Conservation (phyloP, 108 stramenopile species). For the Nitzschia sp. region DNA sequence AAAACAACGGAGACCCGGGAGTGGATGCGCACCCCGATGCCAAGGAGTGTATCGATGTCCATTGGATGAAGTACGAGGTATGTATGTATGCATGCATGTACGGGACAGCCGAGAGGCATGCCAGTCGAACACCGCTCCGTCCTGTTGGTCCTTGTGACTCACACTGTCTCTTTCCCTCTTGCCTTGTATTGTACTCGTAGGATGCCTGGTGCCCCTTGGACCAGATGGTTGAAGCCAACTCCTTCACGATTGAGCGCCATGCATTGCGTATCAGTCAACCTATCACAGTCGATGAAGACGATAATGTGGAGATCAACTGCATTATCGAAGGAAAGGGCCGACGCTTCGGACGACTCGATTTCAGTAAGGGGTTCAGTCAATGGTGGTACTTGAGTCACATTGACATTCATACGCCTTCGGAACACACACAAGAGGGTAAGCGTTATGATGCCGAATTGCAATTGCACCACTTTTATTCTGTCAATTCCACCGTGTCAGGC, state of each 20-base stretch:
- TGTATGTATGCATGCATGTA: neutral
- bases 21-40: slow-evolving; percentile 9
- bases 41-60: slow-evolving; percentile 39
- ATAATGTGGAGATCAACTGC: slow-evolving; percentile 11
- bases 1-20: slow-evolving; percentile 18
- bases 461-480: slow-evolving; percentile 40
- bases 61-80: slow-evolving; percentile 58
- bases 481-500: slow-evolving; percentile 31
- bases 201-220: slow-evolving; percentile 38
- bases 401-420: slow-evolving; percentile 43
- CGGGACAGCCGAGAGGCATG: slow-evolving; percentile 7
- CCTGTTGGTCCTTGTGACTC: neutral
- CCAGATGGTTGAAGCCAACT: slow-evolving; percentile 27
- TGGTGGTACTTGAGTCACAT: slow-evolving; percentile 42
- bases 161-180: neutral
- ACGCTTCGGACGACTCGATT: slow-evolving; percentile 31
- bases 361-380: slow-evolving; percentile 28
- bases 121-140: slow-evolving; percentile 7
- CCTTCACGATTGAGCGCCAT: slow-evolving; percentile 51
- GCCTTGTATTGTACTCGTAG: neutral
- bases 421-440: slow-evolving; percentile 51
- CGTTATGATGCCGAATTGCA: slow-evolving; percentile 54
- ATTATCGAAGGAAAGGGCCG: slow-evolving; percentile 5
- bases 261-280: slow-evolving; percentile 39
- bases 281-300: slow-evolving; percentile 10